phyloP scores from a whole-genome alignment of 192 early-diverging fungal genomes.

The Coemansia sp. region DNA sequence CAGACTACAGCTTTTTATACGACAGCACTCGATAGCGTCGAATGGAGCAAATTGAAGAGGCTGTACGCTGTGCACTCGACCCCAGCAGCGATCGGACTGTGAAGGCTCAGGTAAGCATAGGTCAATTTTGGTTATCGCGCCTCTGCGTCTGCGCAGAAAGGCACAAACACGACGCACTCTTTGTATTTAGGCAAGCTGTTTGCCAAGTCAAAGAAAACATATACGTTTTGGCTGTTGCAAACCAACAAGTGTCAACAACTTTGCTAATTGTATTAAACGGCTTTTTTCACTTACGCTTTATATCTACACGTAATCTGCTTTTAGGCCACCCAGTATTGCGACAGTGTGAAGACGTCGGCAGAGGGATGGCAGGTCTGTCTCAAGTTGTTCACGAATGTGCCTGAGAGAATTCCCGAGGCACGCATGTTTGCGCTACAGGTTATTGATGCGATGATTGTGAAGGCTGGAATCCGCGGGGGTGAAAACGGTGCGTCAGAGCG shows the following conservation, averaged over 20 bases:
- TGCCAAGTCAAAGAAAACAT: background rate
- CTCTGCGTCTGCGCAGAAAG: no score
- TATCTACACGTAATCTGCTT: background rate
- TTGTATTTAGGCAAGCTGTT: background rate
- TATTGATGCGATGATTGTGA: constrained; percentile 58
- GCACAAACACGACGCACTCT: background rate
- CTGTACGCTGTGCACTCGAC: constrained; percentile 74
- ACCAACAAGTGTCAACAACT: background rate
- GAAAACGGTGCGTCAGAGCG: constrained; percentile 35
- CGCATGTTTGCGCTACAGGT: constrained; percentile 84
- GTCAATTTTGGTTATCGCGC: background rate
- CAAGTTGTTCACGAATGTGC: constrained; percentile 69
- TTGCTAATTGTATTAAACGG: background rate
- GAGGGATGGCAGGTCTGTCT: constrained; percentile 88
- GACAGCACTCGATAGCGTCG: no score
- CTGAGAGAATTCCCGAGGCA: constrained; percentile 74
- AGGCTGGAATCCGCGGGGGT: constrained; percentile 23
- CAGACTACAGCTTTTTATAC: no score
- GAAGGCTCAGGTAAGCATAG: constrained; percentile 66
- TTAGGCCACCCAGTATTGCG: constrained; percentile 77
- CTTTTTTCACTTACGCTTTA: background rate
- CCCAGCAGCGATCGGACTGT: constrained; percentile 63
- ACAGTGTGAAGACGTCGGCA: constrained; percentile 68
- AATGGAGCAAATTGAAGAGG: constrained; percentile 79
- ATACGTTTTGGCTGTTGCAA: background rate